Evolutionary conservation across 2,329 filamentous ascomycete species (phyloP), one percentile per base, ranked within the genome.

Genomic region (Cordyceps javanica): DNA sequence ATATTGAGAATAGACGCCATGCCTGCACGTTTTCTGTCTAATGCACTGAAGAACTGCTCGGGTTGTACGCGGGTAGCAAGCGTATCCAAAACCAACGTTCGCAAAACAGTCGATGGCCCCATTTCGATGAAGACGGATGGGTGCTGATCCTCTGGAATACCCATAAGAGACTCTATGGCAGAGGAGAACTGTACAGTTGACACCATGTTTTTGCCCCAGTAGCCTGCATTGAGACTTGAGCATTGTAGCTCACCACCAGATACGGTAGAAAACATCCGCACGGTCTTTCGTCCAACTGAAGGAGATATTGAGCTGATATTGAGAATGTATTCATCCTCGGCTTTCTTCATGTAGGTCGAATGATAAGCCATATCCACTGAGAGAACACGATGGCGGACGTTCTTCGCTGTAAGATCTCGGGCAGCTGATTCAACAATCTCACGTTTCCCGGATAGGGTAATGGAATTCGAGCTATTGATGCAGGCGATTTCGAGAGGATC

Each of bases 131-230:
- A 64, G 2, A 74, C 45, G 11, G 71, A 65, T 0, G 74, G 73
- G 5, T 62, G 61, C 14, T 69, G 58, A 8, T 66, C 62, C 5
- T 48, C 28, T 3, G 68, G 51, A 2, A 66, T 58, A 10, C 42
- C 57, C 65, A 73, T 67, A 63, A 78, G 68, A 10, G 64, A 53
- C 32, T 66, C 59, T 3, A 81, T 59, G 0, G 76, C 77, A 6
- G 68, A 64, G 8, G 70, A 64, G 60, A 77, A 81, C 5, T 72
- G 68, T 9, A 82, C 79, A 0, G 72, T 71, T 2, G 71, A 73
- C 1, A 73, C 69, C 62, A 81, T 62, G 54, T 81, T 81, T 2
- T 68, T 62, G 2, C 70, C 68, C 79, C 79, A 82, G 61, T 81
- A 82, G 0, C 62, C 55, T 1, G 67, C 62, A 8, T 66, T 65